Base-by-base conservation (phyloP, 106 monocot genomes). In the Phalaenopsis equestris region DNA sequence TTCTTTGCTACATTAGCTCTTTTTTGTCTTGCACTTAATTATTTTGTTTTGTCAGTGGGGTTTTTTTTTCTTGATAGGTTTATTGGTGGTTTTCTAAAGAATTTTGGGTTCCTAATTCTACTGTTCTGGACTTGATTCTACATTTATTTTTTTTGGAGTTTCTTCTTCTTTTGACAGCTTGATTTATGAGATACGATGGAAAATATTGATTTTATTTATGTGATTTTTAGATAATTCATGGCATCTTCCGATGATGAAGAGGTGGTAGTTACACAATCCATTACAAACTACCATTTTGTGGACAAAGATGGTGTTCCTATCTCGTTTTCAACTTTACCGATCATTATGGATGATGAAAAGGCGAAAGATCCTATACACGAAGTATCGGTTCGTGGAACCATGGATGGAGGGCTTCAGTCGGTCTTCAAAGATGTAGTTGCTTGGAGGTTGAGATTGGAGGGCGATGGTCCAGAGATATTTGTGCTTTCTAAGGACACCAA, bases 221-320 rank as follows among this genome's bases (percentile, higher is more conserved):
- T 37, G 19, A 6, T 18, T 42, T 45, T 45, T 76, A 76, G 76
- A 24, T 76, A 49, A 10, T 52, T 15, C 23, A 93, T 89, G 90
- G 77, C 80, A 1, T 86, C 77, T 23, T 91, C 85, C 3, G 91
- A 91, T 11, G 91, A 87, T 16, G 94, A 91, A 70, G 87, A 73
- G 21, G 88, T 85, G 61, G 67, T 79, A 6, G 57, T 84, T n/a
- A 82, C 81, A 11, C 57, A 85, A 9, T 75, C 78, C 1, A 87
- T 99, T 49, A 86, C 83, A 12, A 83, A 87, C 41, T 95, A 91
- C 76, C 82, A 91, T 24, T 88, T 95, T 56, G 85, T 84, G 49
- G 85, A 91, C n/a, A 77, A 80, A 24, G 81, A 81, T 1, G 85
- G 86, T 43, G 77, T 30, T 24, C 91, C 95, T 0, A 49, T 93